These are phyloP conservation scores for Alisma plantagoaquatica DNA, from an alignment of 106 monocot species.

Conservation along the genomic window DNA sequence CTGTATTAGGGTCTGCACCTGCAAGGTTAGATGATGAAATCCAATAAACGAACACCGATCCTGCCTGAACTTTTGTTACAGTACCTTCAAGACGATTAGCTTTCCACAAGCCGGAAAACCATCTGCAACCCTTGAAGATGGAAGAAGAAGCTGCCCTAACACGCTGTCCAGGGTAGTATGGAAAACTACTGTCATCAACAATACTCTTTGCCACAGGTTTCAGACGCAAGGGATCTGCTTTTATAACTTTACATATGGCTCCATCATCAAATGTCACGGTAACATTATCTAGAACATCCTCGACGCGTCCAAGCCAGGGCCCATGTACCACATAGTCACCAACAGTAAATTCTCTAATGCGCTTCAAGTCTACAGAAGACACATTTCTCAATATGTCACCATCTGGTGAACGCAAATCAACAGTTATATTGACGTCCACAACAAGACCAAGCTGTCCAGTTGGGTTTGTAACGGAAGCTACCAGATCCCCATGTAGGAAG, in stretches of 20 bases:
- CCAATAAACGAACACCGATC: constrained; percentile 81
- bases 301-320: constrained; percentile 86
- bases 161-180: constrained; percentile 94
- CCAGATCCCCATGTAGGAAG: constrained; percentile 78
- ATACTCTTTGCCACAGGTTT: constrained; percentile 50
- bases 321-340: constrained; percentile 85
- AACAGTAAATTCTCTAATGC: constrained; percentile 51
- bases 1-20: constrained; percentile 31
- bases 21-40: constrained; percentile 63
- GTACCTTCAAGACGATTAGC: constrained; percentile 83
- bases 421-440: constrained; percentile 54
- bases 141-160: constrained; percentile 74
- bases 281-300: constrained; percentile 93
- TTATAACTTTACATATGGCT: constrained; percentile 82
- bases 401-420: constrained; percentile 47
- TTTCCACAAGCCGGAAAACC: constrained; percentile 90
- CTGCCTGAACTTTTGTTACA: constrained; percentile 72
- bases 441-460: constrained; percentile 89
- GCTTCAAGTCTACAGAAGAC: constrained; percentile 60
- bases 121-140: constrained; percentile 68
- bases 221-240: constrained; percentile 69
- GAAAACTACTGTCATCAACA: constrained; percentile 48
- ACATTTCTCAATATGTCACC: constrained; percentile 47
- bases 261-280: constrained; percentile 94
- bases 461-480: constrained; percentile 68